A percentile compares a stretch with the other conserved stretches of the same genome.
Conservation (phyloP, 2,329 filamentous ascomycete genomes). For the Penicillium sp. region DNA sequence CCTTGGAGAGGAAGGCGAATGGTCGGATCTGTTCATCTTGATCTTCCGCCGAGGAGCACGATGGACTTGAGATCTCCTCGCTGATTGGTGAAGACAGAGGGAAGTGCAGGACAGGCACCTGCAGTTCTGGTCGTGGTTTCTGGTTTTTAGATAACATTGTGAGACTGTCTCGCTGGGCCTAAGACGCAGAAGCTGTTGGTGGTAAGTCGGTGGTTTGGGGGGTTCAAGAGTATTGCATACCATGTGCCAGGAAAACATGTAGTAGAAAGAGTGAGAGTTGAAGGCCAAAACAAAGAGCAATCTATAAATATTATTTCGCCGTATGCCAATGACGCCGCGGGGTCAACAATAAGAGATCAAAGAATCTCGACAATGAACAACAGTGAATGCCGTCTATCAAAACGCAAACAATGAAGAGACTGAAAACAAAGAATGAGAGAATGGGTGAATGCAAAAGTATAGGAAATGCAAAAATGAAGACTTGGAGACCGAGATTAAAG, state of each 20-base stretch:
- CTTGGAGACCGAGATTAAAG: neutral
- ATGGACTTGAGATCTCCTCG: slow-evolving; percentile 44
- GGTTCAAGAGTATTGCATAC: slow-evolving; percentile 1
- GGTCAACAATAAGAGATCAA: slow-evolving; percentile 20
- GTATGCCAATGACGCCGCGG: slow-evolving; percentile 9
- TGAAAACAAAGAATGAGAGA: neutral
- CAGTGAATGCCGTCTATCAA: neutral
- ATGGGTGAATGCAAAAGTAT: neutral
- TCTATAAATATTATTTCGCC: slow-evolving; percentile 17
- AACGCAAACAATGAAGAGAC: neutral
- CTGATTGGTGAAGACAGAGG: slow-evolving; percentile 47
- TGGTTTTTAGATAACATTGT: slow-evolving; percentile 26
- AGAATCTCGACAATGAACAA: slow-evolving; percentile 14
- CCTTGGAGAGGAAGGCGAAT: slow-evolving; percentile 34
- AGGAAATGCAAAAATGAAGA: neutral
- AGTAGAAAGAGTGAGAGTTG: neutral
- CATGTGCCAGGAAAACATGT: slow-evolving; percentile 5
- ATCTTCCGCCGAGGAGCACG: slow-evolving; percentile 35
- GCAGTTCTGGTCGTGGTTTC: slow-evolving; percentile 29
- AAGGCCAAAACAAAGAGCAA: slow-evolving; percentile 2
- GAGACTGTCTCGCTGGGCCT: neutral
- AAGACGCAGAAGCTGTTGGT: neutral
- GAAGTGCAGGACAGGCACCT: slow-evolving; percentile 38
- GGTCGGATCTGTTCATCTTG: slow-evolving; percentile 29
- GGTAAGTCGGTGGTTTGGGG: neutral